Base-by-base conservation (phyloP, 2,329 filamentous ascomycete species). In the Phaeophleospora eucalypticola region DNA sequence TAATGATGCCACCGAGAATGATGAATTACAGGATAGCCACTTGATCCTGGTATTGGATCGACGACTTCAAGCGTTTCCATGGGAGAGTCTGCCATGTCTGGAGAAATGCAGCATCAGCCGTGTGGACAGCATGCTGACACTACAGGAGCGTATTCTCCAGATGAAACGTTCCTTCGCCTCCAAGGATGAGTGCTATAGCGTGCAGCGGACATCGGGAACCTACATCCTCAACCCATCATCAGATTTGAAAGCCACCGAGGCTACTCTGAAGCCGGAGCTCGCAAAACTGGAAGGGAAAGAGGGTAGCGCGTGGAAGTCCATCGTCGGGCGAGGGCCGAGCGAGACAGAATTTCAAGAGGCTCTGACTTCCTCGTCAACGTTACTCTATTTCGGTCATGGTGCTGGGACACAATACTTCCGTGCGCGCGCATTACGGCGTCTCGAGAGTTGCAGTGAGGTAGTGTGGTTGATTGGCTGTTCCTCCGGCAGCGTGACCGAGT, bases 311-410 rank as follows among this genome's bases (percentile, higher is more conserved):
- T 96, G 90, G 89, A 78, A 72, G 3, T 75, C 80, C 36, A 82
- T 93, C 48, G 74, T 85, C 47, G 79, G 81, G 50, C 81, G 80
- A 17, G 74, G 77, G 2, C 93, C 93, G 1, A 80, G 76, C 0
- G 91, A 97, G 64, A 69, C 78, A 2, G 87, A 94, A 52, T 91
- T 97, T 66, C 82, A 84, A 53, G 60, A 70, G 0, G 80, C 79
- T 0, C 77, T 98, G 7, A 72, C 79, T 38, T 68, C 74, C 0
- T 83, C 82, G 15, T 83, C 89, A 48, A 72, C 95, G 2, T 73
- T 96, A 18, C 76, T 98, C 9, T 98, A 98, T 72, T 97, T 98
- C 67, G 93, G 93, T 1, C 93, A 98, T 70, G 93, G 93, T 50
- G 91, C 87, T 56, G 93, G 91, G 17, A 87, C 88, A 20, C 93